Evolutionary conservation across 345 rosid species (phyloP).

Genomic region (Gossypium raimondii): DNA sequence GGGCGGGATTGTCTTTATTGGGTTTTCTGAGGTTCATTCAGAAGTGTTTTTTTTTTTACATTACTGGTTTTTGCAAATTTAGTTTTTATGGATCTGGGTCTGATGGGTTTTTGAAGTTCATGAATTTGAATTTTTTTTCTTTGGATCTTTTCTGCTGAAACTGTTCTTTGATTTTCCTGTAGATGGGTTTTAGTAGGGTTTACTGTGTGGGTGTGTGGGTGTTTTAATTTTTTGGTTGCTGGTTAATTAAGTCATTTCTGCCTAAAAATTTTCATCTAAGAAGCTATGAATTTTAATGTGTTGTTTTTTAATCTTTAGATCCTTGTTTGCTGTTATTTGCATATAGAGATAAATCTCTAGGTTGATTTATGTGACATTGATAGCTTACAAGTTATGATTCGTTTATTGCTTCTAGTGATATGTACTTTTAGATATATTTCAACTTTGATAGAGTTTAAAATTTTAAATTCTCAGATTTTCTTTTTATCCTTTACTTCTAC

Average conservation of each 20-base stretch:
- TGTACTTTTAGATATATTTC: not conserved
- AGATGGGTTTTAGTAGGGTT: slow-evolving; percentile 3
- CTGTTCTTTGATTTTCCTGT: not conserved
- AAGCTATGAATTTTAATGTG: not conserved
- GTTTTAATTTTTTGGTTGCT: not conserved
- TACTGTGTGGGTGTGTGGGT: not conserved
- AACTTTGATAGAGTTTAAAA: not conserved
- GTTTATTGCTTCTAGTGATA: not conserved
- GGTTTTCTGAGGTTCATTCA: slow-evolving; percentile 14
- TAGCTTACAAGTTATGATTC: not conserved
- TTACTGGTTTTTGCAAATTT: not conserved
- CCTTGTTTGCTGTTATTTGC: not conserved
- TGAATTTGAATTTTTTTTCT: not conserved
- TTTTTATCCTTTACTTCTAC: slow-evolving; percentile 24
- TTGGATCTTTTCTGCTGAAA: not conserved
- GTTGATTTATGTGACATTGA: not conserved
- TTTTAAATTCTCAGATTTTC: not conserved
- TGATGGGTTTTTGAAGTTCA: not conserved
- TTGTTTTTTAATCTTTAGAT: not conserved
- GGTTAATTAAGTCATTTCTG: not conserved
- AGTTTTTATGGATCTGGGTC: slow-evolving; percentile 3
- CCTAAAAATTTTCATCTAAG: not conserved
- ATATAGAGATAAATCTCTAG: not conserved
- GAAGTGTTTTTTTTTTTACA: not conserved
- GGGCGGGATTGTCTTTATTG: not conserved